Conservation (phyloP, 139 green algal genomes). For the Diplosphaera chodatii region DNA sequence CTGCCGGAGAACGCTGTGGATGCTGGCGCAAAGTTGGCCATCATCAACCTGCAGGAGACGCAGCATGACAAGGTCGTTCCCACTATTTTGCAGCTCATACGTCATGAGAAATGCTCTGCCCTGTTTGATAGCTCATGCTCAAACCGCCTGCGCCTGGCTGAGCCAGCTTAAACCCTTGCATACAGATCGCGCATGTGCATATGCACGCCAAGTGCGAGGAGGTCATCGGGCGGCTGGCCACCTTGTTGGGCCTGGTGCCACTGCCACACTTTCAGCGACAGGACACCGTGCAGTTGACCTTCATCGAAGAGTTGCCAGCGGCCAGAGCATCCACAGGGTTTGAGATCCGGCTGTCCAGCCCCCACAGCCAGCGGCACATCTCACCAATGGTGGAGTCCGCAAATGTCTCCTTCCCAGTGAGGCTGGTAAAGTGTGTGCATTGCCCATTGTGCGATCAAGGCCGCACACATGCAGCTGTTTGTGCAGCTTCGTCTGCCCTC, state of each 20-base stretch:
- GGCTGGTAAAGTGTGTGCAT: neutral
- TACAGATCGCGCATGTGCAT: neutral
- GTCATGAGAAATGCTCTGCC: constrained; percentile 5
- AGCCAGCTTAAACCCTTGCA: neutral
- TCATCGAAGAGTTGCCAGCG: neutral
- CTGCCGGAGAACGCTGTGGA: constrained; percentile 57
- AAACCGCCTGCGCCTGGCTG: neutral
- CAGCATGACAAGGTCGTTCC: constrained; percentile 54
- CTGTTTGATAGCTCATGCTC: too few species aligned
- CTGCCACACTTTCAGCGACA: constrained; percentile 5
- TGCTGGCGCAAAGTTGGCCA: constrained; percentile 66
- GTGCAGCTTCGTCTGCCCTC: too few species aligned
- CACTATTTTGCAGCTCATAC: constrained; percentile 15
- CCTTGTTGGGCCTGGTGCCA: neutral
- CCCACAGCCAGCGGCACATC: constrained; percentile 36
- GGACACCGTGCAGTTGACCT: constrained; percentile 1
- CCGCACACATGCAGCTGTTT: neutral
- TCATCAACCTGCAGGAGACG: constrained; percentile 86
- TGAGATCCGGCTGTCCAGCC: constrained; percentile 34
- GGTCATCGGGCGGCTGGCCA: constrained; percentile 10
- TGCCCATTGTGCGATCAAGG: too few species aligned
- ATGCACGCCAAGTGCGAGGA: constrained; percentile 12
- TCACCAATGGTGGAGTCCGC: constrained; percentile 48
- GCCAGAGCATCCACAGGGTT: constrained; percentile 15
- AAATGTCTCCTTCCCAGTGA: neutral